phyloP scores from a whole-genome alignment of 2,329 filamentous ascomycete species.

The Hortaea werneckii region DNA sequence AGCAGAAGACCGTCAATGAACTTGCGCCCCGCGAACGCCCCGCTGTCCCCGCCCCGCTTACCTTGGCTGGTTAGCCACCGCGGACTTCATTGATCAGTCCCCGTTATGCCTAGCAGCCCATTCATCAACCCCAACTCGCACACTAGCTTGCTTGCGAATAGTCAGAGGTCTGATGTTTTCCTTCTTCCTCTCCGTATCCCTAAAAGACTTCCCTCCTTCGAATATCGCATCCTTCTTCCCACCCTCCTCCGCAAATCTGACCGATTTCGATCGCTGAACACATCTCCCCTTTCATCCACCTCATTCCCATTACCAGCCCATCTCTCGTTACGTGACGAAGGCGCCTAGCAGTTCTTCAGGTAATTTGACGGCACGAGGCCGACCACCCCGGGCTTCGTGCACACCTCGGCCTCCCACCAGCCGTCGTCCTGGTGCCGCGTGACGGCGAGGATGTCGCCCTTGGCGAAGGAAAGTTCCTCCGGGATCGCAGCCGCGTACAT shows the following conservation, averaged over 20 bases:
- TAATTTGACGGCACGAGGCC: slow-evolving; percentile 60
- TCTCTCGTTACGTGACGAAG: background rate
- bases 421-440: slow-evolving; percentile 90
- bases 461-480: slow-evolving; percentile 84
- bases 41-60: too few species aligned
- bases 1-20: too few species aligned
- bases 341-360: slow-evolving; percentile 44
- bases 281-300: background rate
- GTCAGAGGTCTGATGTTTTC: background rate
- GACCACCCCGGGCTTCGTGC: slow-evolving; percentile 47
- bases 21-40: too few species aligned
- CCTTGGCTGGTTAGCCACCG: too few species aligned
- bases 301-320: too few species aligned
- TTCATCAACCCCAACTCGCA: background rate
- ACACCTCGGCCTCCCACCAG: slow-evolving; percentile 98
- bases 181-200: background rate
- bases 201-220: too few species aligned
- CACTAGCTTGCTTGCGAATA: background rate
- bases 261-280: background rate
- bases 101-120: background rate
- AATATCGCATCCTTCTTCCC: background rate
- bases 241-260: background rate
- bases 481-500: slow-evolving; percentile 90
- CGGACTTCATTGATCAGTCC: too few species aligned
- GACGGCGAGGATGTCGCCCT: slow-evolving; percentile 84